Conservation (phyloP, 2,329 filamentous ascomycete genomes). For the Aspergillus vadensis region DNA sequence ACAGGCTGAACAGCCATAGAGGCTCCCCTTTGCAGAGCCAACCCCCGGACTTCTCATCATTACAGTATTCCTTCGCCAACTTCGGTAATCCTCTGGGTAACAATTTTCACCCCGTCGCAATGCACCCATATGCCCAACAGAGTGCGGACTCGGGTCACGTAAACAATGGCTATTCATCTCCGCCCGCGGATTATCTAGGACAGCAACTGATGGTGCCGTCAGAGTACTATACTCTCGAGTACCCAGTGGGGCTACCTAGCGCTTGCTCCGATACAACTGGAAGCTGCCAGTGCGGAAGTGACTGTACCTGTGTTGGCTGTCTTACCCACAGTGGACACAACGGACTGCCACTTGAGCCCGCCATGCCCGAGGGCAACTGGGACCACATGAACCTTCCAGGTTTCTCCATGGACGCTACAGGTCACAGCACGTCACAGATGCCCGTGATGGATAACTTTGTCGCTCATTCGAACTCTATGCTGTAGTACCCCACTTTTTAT, state of each 20-base stretch:
- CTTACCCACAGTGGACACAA: constrained; percentile 55
- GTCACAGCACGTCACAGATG: constrained; percentile 19
- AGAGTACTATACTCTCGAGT: constrained; percentile 47
- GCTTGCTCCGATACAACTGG: constrained; percentile 52
- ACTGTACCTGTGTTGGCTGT: constrained; percentile 56
- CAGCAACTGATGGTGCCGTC: constrained; percentile 44
- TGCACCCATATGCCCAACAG: constrained; percentile 26
- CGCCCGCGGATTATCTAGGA: constrained; percentile 26
- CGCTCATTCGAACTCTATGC: constrained; percentile 27
- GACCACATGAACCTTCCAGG: background rate
- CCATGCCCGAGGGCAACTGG: constrained; percentile 9
- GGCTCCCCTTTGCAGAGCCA: constrained; percentile 24
- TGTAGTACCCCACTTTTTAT: constrained; percentile 10
- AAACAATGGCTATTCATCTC: constrained; percentile 30
- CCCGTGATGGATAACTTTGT: constrained; percentile 23
- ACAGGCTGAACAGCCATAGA: constrained; percentile 25
- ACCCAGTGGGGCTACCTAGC: constrained; percentile 40
- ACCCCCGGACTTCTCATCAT: constrained; percentile 13
- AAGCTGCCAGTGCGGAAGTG: constrained; percentile 55
- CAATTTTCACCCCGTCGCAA: constrained; percentile 17
- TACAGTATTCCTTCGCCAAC: constrained; percentile 25
- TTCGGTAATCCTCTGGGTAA: constrained; percentile 19
- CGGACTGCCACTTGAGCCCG: constrained; percentile 41
- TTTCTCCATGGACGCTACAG: constrained; percentile 1
- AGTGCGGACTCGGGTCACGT: constrained; percentile 18